Conservation (phyloP, 1,284 basidiomycete genomes). For the Marasmius oreades region DNA sequence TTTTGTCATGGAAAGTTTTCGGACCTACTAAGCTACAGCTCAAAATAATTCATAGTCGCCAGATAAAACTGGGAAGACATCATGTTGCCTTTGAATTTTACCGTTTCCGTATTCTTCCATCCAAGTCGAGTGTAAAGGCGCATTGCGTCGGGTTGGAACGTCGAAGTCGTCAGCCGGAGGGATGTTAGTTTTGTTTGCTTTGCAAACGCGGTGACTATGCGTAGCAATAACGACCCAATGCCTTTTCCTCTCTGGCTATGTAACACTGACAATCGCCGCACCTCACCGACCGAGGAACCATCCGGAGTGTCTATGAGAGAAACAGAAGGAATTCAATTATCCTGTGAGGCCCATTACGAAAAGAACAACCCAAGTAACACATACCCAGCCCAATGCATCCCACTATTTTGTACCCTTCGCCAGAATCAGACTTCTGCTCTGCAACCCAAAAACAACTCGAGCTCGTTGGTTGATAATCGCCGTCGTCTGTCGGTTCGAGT, state of each 20-base stretch:
- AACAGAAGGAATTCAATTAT: not conserved
- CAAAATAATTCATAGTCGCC: not conserved
- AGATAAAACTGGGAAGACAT: not conserved
- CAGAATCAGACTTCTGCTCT: not conserved
- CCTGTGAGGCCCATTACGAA: not conserved
- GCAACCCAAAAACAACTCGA: not conserved
- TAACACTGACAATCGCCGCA: not conserved
- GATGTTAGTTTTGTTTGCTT: not conserved
- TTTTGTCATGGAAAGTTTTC: too few species aligned
- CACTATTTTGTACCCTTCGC: not conserved
- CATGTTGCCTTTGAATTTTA: not conserved
- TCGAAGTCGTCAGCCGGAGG: not conserved
- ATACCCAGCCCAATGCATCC: not conserved
- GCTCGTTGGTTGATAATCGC: not conserved
- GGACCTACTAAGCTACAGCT: too few species aligned
- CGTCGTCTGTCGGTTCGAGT: not conserved
- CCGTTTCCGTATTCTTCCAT: not conserved
- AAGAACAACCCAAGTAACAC: not conserved
- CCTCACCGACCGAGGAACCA: not conserved
- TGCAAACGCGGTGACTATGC: not conserved
- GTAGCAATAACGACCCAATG: not conserved
- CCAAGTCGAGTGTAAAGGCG: not conserved
- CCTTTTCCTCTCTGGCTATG: not conserved
- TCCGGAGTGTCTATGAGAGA: not conserved
- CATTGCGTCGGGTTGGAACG: not conserved